phyloP scores from a whole-genome alignment of 306 rosid species.

The Erythrophleum fordii region DNA sequence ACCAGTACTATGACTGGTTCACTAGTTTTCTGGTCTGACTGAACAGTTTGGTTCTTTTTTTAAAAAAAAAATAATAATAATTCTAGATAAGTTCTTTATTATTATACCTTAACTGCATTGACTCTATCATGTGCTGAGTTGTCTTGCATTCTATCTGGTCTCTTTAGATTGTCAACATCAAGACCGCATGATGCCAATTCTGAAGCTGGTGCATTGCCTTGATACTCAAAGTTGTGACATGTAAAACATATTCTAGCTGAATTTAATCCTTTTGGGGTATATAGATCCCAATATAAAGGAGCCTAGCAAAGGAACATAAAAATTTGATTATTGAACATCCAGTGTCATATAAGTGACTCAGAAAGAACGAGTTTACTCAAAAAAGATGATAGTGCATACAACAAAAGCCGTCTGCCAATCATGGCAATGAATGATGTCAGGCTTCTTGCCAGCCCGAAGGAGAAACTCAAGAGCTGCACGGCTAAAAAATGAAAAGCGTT shows the following conservation, averaged over 20 bases:
- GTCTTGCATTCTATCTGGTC: constrained; percentile 96
- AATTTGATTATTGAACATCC: constrained; percentile 14
- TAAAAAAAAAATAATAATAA: too few relatives aligned
- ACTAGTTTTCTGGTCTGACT: too few relatives aligned
- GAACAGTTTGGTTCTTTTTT: too few relatives aligned
- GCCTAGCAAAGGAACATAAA: constrained; percentile 62
- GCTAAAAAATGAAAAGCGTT: constrained; percentile 88
- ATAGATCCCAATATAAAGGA: constrained; percentile 94
- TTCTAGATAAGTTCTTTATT: constrained; percentile 29
- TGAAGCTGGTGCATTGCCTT: constrained; percentile 86
- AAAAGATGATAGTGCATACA: constrained; percentile 58
- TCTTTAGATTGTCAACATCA: constrained; percentile 64
- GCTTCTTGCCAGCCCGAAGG: constrained; percentile 91
- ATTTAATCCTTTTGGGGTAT: constrained; percentile 76
- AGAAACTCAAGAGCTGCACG: constrained; percentile 96
- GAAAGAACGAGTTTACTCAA: constrained; percentile 27
- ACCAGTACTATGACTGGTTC: too few relatives aligned
- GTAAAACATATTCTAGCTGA: constrained; percentile 97
- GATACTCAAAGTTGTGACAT: constrained; percentile 99
- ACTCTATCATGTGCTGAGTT: constrained; percentile 75
- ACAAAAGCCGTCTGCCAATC: constrained; percentile 99
- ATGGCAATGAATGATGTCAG: constrained; percentile 98
- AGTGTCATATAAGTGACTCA: constrained; percentile 12
- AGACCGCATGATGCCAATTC: constrained; percentile 88
- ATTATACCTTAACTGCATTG: constrained; percentile 83